Conservation (phyloP, 805 yeast species). For the Monosporozyma solicola region DNA sequence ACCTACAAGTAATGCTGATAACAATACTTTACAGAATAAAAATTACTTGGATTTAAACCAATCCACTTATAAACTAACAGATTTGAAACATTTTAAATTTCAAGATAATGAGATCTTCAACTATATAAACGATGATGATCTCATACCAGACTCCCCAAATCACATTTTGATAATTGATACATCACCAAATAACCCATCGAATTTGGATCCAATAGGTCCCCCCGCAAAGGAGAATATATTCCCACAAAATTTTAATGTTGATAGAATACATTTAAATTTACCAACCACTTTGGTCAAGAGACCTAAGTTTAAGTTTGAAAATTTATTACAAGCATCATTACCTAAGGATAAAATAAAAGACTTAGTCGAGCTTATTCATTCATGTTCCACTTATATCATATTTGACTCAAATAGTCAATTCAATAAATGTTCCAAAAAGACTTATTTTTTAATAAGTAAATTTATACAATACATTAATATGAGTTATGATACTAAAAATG, state of each 20-base stretch:
- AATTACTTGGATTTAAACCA: neutral
- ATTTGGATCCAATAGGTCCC: neutral
- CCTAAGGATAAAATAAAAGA: constrained; percentile 13
- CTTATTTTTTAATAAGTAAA: constrained; percentile 20
- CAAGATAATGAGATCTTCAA: neutral
- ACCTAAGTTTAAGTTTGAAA: constrained; percentile 22
- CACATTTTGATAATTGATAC: constrained; percentile 16
- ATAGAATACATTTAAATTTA: constrained; percentile 21
- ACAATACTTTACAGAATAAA: neutral
- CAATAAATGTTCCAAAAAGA: constrained; percentile 16
- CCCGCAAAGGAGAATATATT: neutral
- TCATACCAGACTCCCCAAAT: neutral
- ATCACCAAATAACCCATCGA: constrained; percentile 13
- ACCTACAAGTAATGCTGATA: neutral
- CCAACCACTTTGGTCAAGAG: constrained; percentile 28
- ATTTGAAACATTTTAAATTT: neutral
- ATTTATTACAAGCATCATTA: constrained; percentile 18
- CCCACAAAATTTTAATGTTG: neutral
- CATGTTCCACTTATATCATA: constrained; percentile 16
- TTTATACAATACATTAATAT: constrained; percentile 6
- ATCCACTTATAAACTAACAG: neutral
- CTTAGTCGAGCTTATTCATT: constrained; percentile 13
- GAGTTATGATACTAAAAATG: neutral
- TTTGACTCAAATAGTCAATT: constrained; percentile 21
- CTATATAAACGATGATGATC: neutral